Base-by-base conservation (phyloP, 139 green algal genomes). In the Chlamydomonas sp. region DNA sequence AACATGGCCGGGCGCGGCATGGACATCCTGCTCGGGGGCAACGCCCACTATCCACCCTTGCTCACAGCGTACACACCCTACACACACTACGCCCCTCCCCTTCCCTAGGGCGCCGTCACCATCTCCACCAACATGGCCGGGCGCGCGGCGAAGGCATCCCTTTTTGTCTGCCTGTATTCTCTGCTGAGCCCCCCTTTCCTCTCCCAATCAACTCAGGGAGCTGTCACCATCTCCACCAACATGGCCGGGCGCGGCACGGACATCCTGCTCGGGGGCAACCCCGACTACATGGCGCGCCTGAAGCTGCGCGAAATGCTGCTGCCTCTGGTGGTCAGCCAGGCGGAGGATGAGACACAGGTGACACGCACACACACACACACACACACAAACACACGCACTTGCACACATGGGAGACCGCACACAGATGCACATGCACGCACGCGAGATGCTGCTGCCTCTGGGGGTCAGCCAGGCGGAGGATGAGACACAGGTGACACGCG, bases 81-180 rank as follows among this genome's bases (percentile, higher is more conserved):
- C n/a, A n/a, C n/a, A n/a, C n/a, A n/a, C n/a, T n/a, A n/a, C n/a
- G n/a, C n/a, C n/a, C n/a, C n/a, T n/a, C n/a, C n/a, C n/a, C n/a
- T n/a, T 2, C 87, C 90, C 26, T 36, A 31, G 58, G 83, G 86
- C 36, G 84, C 86, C 1, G 94, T 98, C 2, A 99, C 93, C 33
- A 96, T 98, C 35, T 90, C 93, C 48, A 99, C 94, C 69, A 98
- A 97, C 90, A 99, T 98, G 95, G 94, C 95, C 8, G 95, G 94
- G 2, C 80, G 95, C 34, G 95, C n/a, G n/a, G n/a, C n/a, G n/a
- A n/a, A n/a, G n/a, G n/a, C n/a, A n/a, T n/a, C n/a, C n/a, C n/a
- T n/a, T n/a, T n/a, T n/a, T n/a, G n/a, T n/a, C n/a, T n/a, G n/a
- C n/a, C n/a, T n/a, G n/a, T n/a, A n/a, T n/a, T n/a, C n/a, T n/a